phyloP scores from a whole-genome alignment of 169 alveolate species.

The Amoebophrya sp. region DNA sequence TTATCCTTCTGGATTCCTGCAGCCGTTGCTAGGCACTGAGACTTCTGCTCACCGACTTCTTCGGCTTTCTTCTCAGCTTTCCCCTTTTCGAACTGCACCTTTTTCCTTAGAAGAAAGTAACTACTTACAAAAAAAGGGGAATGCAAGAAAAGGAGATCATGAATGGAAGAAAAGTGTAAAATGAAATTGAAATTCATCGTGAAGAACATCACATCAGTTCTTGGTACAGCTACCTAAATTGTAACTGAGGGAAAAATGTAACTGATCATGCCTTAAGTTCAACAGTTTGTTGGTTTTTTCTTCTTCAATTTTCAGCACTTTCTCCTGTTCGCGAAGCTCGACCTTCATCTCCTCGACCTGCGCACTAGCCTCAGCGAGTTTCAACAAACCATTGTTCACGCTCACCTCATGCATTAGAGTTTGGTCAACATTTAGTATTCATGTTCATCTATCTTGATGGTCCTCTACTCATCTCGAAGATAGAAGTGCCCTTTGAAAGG shows the following conservation, averaged over 20 bases:
- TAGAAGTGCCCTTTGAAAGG: too few species aligned
- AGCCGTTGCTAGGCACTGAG: constrained; percentile 37
- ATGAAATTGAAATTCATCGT: too few species aligned
- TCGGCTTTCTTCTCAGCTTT: constrained; percentile 85
- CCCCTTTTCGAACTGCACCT: constrained; percentile 62
- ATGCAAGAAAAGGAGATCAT: too few species aligned
- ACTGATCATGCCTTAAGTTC: constrained; percentile 79
- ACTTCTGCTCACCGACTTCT: constrained; percentile 68
- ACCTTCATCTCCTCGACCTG: constrained; percentile 78
- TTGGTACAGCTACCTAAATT: too few species aligned
- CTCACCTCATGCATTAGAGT: constrained; percentile 76
- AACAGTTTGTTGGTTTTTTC: constrained; percentile 76
- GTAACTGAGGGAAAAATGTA: too few species aligned
- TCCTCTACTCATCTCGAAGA: too few species aligned
- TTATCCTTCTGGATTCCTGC: constrained; percentile 35
- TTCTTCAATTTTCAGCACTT: constrained; percentile 80
- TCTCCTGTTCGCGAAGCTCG: constrained; percentile 83
- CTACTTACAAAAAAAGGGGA: too few species aligned
- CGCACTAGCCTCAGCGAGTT: constrained; percentile 83
- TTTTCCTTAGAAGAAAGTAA: too few species aligned
- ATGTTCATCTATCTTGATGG: too few species aligned
- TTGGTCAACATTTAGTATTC: too few species aligned
- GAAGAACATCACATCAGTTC: too few species aligned
- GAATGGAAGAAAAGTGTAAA: too few species aligned
- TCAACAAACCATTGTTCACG: constrained; percentile 86